Evolutionary conservation across 108 stramenopile genomes (phyloP).

Genomic region (Cyclotella kingstonii): DNA sequence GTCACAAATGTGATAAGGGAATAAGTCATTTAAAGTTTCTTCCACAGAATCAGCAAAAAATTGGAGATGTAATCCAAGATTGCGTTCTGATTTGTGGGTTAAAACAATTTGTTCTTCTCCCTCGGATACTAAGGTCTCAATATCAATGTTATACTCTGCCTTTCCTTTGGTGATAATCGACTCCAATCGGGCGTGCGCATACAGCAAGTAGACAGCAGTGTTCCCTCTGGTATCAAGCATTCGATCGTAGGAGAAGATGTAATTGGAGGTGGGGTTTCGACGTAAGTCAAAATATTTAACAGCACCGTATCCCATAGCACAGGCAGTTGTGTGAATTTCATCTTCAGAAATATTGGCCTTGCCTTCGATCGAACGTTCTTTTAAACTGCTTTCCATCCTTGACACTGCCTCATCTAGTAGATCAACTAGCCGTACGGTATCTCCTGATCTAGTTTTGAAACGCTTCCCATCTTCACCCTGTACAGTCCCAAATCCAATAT

Average conservation of each 20-base stretch:
- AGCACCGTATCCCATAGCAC: constrained; percentile 96
- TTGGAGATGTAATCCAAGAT: constrained; percentile 86
- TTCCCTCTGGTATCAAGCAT: constrained; percentile 99
- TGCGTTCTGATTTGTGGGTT: constrained; percentile 88
- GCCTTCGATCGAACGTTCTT: constrained; percentile 67
- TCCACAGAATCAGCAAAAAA: constrained; percentile 83
- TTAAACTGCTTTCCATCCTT: constrained; percentile 83
- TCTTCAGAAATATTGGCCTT: constrained; percentile 76
- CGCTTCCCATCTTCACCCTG: constrained; percentile 97
- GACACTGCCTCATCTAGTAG: constrained; percentile 93
- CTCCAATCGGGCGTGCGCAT: constrained; percentile 95
- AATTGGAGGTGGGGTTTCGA: constrained; percentile 95
- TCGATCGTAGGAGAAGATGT: constrained; percentile 97
- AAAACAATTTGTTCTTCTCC: constrained; percentile 56
- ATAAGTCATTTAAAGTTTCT: constrained; percentile 78
- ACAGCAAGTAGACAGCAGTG: constrained; percentile 98
- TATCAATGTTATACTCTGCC: constrained; percentile 71
- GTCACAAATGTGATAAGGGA: constrained; percentile 95
- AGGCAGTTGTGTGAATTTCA: constrained; percentile 86
- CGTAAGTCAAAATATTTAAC: constrained; percentile 99
- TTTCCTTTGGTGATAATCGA: constrained; percentile 93
- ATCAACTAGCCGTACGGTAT: constrained; percentile 97
- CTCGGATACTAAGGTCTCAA: constrained; percentile 62
- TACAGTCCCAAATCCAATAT: constrained; percentile 98
- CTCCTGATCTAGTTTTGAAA: constrained; percentile 97